Evolutionary conservation across 2,329 filamentous ascomycete genomes (phyloP).

Genomic region (Clarireedia paspali): DNA sequence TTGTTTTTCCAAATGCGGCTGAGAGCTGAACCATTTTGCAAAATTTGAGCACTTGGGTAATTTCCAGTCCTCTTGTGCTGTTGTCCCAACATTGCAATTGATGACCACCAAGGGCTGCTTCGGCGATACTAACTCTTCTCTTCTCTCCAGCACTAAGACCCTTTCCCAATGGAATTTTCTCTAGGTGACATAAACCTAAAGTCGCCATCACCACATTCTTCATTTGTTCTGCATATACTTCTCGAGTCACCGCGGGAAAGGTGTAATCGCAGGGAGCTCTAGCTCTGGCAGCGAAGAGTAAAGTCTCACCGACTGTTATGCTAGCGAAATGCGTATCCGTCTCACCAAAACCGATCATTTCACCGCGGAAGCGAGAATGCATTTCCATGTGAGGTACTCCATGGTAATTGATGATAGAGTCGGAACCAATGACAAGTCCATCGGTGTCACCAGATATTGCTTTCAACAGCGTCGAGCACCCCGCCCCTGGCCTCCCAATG

Average conservation of each 20-base stretch:
- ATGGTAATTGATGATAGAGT: slow-evolving; percentile 52
- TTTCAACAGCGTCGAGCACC: slow-evolving; percentile 57
- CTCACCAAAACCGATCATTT: slow-evolving; percentile 68
- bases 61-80: slow-evolving; percentile 66
- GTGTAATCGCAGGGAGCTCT: slow-evolving; percentile 56
- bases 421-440: slow-evolving; percentile 44
- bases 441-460: slow-evolving; percentile 45
- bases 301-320: slow-evolving; percentile 64
- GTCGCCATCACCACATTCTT: slow-evolving; percentile 57
- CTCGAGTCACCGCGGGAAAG: slow-evolving; percentile 47
- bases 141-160: slow-evolving; percentile 75
- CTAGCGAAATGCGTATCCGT: slow-evolving; percentile 67
- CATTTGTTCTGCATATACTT: slow-evolving; percentile 37
- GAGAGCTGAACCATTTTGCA: slow-evolving; percentile 57
- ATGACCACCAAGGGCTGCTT: slow-evolving; percentile 69
- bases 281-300: slow-evolving; percentile 63
- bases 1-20: slow-evolving; percentile 54
- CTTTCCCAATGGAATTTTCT: slow-evolving; percentile 65
- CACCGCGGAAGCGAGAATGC: slow-evolving; percentile 46
- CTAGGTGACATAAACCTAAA: slow-evolving; percentile 63
- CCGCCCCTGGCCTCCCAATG: slow-evolving; percentile 53
- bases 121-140: slow-evolving; percentile 72
- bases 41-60: slow-evolving; percentile 65
- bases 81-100: slow-evolving; percentile 67
- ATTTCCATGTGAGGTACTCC: slow-evolving; percentile 47